Conservation (phyloP, 148 eudicot genomes). For the Cornus florida region DNA sequence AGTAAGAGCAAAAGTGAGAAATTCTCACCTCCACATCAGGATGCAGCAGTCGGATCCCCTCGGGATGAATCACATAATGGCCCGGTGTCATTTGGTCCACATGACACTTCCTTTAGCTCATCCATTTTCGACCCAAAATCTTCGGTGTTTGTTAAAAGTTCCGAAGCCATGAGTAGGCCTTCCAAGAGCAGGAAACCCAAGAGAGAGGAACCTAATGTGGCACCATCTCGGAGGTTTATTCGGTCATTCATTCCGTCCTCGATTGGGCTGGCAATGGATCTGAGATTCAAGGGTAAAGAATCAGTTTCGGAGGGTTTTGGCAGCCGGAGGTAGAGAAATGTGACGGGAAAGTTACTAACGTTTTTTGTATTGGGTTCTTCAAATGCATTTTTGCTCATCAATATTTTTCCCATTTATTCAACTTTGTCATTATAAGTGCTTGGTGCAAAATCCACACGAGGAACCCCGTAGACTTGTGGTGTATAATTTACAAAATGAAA, state of each 20-base stretch:
- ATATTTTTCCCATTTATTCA: constrained; percentile 1
- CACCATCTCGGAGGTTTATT: constrained; percentile 56
- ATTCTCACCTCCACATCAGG: constrained; percentile 84
- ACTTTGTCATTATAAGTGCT: constrained; percentile 11
- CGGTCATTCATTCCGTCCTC: constrained; percentile 61
- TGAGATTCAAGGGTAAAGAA: constrained; percentile 53
- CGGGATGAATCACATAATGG: constrained; percentile 34
- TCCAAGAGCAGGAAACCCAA: constrained; percentile 46
- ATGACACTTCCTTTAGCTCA: constrained; percentile 47
- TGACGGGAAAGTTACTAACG: neutral
- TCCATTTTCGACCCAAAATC: constrained; percentile 50
- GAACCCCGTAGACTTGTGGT: neutral
- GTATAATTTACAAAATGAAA: constrained; percentile 26
- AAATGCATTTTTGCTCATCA: constrained; percentile 13
- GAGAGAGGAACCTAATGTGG: constrained; percentile 40
- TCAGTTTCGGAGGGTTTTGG: constrained; percentile 50
- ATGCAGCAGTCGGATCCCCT: constrained; percentile 66
- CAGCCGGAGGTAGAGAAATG: constrained; percentile 37
- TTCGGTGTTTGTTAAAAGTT: constrained; percentile 45
- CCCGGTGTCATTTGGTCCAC: constrained; percentile 37
- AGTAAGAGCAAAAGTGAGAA: constrained; percentile 72
- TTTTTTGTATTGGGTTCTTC: constrained; percentile 10
- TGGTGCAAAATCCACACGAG: neutral
- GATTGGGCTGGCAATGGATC: constrained; percentile 55
- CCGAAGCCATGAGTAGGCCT: constrained; percentile 33